Evolutionary conservation across 805 yeast genomes (phyloP).

Genomic region (Metschnikowia arizonensis): DNA sequence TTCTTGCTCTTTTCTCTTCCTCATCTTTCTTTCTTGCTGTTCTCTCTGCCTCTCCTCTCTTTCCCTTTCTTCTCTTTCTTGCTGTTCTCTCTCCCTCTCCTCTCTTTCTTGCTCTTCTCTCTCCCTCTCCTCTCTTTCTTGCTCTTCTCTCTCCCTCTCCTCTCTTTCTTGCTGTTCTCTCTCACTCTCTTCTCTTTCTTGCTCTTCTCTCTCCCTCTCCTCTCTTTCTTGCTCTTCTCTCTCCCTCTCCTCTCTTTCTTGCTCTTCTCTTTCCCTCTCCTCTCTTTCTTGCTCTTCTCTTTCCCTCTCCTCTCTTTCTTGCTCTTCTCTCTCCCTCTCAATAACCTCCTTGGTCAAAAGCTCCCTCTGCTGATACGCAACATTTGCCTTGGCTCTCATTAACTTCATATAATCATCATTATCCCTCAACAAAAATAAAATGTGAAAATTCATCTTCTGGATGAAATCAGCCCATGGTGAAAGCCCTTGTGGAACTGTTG

Average conservation of each 20-base stretch:
- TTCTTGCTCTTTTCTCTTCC: too few relatives aligned
- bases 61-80: too few relatives aligned
- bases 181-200: not conserved
- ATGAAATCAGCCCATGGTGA: slow-evolving; percentile 32
- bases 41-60: too few relatives aligned
- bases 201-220: too few relatives aligned
- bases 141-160: too few relatives aligned
- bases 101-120: too few relatives aligned
- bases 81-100: too few relatives aligned
- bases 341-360: slow-evolving; percentile 10
- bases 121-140: too few relatives aligned
- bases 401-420: slow-evolving; percentile 43
- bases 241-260: not conserved
- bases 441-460: slow-evolving; percentile 40
- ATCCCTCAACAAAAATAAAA: slow-evolving; percentile 52
- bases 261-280: not conserved
- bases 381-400: slow-evolving; percentile 41
- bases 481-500: slow-evolving; percentile 35
- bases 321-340: not conserved
- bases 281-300: not conserved
- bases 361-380: slow-evolving; percentile 41
- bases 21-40: too few relatives aligned
- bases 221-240: not conserved
- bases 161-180: not conserved
- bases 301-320: not conserved